Conservation (phyloP, 228 moss, liverwort and hornwort genomes). For the Sphagnum magellanicum region DNA sequence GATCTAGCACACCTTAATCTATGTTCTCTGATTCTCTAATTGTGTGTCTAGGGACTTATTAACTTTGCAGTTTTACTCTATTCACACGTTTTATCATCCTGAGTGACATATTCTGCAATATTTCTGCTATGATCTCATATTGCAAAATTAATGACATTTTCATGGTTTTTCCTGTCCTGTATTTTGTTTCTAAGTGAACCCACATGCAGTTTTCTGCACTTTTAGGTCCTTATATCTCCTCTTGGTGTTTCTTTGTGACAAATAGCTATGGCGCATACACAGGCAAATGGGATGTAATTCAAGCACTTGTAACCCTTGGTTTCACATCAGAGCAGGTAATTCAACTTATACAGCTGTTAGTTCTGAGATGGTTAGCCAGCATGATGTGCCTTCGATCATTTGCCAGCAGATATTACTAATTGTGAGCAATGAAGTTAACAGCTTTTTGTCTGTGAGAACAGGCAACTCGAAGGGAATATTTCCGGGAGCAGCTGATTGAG, state of each 20-base stretch:
- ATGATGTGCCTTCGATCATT: neutral
- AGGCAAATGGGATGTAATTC: slow-evolving; percentile 57
- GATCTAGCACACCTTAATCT: no score
- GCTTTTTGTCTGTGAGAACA: slow-evolving; percentile 13
- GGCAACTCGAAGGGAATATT: slow-evolving; percentile 39
- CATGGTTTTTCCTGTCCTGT: no score
- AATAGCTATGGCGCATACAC: slow-evolving; percentile 61
- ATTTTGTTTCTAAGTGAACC: no score
- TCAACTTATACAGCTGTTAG: neutral
- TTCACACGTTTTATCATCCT: no score
- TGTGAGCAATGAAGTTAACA: no score
- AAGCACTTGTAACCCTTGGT: slow-evolving; percentile 59
- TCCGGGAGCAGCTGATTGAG: slow-evolving; percentile 52
- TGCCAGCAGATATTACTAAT: no score
- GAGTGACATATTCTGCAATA: no score
- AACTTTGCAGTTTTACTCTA: no score
- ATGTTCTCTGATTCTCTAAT: no score
- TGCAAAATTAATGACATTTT: no score
- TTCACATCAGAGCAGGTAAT: slow-evolving; percentile 46
- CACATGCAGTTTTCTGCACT: neutral
- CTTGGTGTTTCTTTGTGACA: neutral
- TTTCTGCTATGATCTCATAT: no score
- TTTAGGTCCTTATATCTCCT: neutral
- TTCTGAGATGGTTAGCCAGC: neutral
- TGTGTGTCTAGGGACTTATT: no score